Base-by-base conservation (phyloP, 2,329 filamentous ascomycete species). In the Phialophora chinensis region DNA sequence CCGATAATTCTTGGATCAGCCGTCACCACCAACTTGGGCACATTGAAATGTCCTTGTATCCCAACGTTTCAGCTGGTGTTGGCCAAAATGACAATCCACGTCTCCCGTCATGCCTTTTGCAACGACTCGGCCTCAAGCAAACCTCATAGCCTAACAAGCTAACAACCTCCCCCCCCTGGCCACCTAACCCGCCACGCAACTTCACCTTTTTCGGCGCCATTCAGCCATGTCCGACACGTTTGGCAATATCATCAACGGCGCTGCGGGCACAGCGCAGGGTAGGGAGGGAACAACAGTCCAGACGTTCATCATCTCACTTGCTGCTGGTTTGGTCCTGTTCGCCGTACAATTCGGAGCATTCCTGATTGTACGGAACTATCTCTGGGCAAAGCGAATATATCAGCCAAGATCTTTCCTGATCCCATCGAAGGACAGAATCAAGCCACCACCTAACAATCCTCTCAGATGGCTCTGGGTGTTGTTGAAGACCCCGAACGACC, bases 391-490 rank as follows among this genome's bases (percentile, higher is more conserved):
- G 59, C 68, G 65, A 50, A 66, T 66, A 58, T 66, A 66, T 66
- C 73, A 74, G 65, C 73, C 73, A 56, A 72, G 73, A 66, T 70
- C 69, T 57, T 74, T 75, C 67, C 67, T 74, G 68, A 73, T 73
- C n/a, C 71, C 72, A 42, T 68, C 73, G 61, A 73, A 72, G 66
- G 68, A 72, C 63, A 70, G 70, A 69, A 68, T 72, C 54, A 71
- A 73, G 68, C 70, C 73, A 47, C 73, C 73, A 29, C 67, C 72
- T 52, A 67, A 62, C 62, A 74, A 74, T 69, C 72, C 72, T 25
- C 64, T 73, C 57, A 72, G 67, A 73, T 74, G 73, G 73, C 63
- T 74, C n/a, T 64, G 60, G 53, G 66, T 66, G 62, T 65, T 74
- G 50, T 73, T 73, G 64, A 72, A 72, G 66, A 74, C 72, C 65